Evolutionary conservation across 1,139 yeast genomes (phyloP), one percentile per base, ranked within the genome.

Genomic region (Saccharomyces pastorianus): DNA sequence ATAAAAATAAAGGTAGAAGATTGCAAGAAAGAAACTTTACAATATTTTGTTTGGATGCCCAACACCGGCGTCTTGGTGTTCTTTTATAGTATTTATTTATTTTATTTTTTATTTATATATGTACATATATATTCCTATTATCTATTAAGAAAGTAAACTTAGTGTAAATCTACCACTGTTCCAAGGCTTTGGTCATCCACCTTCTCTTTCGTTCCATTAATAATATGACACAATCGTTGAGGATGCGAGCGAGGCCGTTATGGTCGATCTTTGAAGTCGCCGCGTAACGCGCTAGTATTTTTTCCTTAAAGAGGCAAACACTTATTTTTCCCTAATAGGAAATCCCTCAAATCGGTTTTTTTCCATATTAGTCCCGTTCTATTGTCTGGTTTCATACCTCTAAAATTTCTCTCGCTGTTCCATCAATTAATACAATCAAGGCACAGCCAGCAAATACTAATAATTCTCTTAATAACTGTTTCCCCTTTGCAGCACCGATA

Each of bases 111-210:
- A 38, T 38, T 38, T 38, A 38, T 38, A 38, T 38, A 38, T 38
- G 44, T 38, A 38, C 44, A 38, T 38, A 38, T 38, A 38, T 38
- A 38, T 38, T 38, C 44, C 44, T 38, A 38, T 38, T 38, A 38
- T 17, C 44, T 38, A 38, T 20, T 38, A 38, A 38, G 44, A 38
- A n/a, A 38, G 25, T 17, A 17, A 38, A 38, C 25, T 20, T 38
- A 38, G 23, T 17, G 7, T 38, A 38, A 38, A 11, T 25, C 23
- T 17, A 6, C 44, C 44, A 11, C 13, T 6, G 17, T 7, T 38
- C 25, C 44, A 17, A 6, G 11, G 6, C 13, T 38, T 17, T 17
- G 13, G 44, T 7, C 23, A 11, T 20, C 13, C 44, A 17, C 17
- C 23, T 5, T 20, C 25, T 11, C 4, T 3, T 17, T 13, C 25